Conservation (phyloP, 192 early-diverging fungal genomes). For the Paraglomus occultum region DNA sequence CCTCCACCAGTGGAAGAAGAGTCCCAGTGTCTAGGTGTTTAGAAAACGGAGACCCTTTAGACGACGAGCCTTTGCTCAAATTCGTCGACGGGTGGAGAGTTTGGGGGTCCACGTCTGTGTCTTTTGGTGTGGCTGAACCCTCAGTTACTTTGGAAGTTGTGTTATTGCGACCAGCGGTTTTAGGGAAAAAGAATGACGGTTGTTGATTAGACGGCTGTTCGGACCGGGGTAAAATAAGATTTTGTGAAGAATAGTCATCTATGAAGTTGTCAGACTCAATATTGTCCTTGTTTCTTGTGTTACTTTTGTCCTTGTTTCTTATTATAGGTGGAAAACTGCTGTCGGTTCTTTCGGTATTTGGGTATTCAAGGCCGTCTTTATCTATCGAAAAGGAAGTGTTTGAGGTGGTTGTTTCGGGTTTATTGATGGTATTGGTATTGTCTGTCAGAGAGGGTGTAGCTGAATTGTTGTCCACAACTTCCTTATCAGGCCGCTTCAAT, state of each 20-base stretch:
- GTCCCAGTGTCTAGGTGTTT: neutral
- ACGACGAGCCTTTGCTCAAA: constrained; percentile 21
- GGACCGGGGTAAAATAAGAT: neutral
- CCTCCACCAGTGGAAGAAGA: neutral
- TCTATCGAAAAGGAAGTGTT: constrained; percentile 6
- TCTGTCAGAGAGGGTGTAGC: constrained; percentile 5
- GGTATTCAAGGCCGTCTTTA: neutral
- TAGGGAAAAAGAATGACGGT: constrained; percentile 7
- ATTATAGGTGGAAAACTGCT: constrained; percentile 1
- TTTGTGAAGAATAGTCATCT: constrained; percentile 9
- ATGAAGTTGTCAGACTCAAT: constrained; percentile 18
- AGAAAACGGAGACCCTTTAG: constrained; percentile 8
- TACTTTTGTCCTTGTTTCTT: constrained; percentile 27
- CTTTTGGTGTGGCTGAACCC: neutral
- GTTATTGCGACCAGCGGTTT: constrained; percentile 7
- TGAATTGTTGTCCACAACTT: constrained; percentile 14
- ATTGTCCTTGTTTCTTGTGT: constrained; percentile 26
- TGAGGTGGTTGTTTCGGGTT: neutral
- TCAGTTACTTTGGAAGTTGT: neutral
- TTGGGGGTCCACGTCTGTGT: constrained; percentile 16
- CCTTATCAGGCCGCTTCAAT: neutral
- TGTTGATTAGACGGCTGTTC: constrained; percentile 17
- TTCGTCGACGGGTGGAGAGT: neutral
- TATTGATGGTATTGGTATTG: constrained; percentile 10
- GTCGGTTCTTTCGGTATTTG: constrained; percentile 4